A percentile compares a stretch with the other conserved stretches of the same genome.
Conservation (phyloP, 108 stramenopile genomes). For the Fistulifera pelliculosa region DNA sequence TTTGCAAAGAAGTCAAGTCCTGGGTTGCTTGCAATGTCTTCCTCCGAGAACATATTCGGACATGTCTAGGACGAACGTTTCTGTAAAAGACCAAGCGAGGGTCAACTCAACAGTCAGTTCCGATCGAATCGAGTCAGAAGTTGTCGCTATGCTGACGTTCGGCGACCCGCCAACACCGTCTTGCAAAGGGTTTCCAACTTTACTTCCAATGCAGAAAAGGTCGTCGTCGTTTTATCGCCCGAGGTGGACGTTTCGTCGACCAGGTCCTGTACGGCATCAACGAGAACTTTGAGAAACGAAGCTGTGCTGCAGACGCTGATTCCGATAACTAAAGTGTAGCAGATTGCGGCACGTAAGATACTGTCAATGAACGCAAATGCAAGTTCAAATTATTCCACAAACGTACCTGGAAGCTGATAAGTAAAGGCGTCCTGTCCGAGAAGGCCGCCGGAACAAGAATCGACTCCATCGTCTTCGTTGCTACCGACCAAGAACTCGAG, state of each 20-base stretch:
- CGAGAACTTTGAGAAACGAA: constrained; percentile 5
- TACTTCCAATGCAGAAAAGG: constrained; percentile 12
- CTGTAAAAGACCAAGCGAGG: neutral
- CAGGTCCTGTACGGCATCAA: constrained; percentile 9
- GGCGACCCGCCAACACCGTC: constrained; percentile 23
- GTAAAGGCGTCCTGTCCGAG: constrained; percentile 21
- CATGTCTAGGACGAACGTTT: constrained; percentile 15
- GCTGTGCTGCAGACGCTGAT: constrained; percentile 1
- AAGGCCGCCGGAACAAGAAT: constrained; percentile 33
- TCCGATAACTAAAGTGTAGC: constrained; percentile 1
- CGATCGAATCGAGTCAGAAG: constrained; percentile 8
- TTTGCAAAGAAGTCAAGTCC: constrained; percentile 6
- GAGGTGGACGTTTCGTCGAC: constrained; percentile 5
- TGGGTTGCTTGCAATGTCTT: constrained; percentile 14
- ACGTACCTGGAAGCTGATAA: constrained; percentile 22
- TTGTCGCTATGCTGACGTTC: neutral
- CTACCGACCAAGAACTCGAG: constrained; percentile 20
- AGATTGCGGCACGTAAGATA: too few relatives aligned
- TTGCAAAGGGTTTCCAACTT: constrained; percentile 15
- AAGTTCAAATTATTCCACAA: too few relatives aligned
- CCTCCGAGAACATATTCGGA: constrained; percentile 10
- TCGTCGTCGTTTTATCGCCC: constrained; percentile 5
- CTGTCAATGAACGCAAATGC: too few relatives aligned
- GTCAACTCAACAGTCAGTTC: constrained; percentile 10
- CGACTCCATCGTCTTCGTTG: constrained; percentile 14